These are phyloP conservation scores for Musa acuminata DNA, from an alignment of 176 grass and related monocot species.

Conservation along the genomic window DNA sequence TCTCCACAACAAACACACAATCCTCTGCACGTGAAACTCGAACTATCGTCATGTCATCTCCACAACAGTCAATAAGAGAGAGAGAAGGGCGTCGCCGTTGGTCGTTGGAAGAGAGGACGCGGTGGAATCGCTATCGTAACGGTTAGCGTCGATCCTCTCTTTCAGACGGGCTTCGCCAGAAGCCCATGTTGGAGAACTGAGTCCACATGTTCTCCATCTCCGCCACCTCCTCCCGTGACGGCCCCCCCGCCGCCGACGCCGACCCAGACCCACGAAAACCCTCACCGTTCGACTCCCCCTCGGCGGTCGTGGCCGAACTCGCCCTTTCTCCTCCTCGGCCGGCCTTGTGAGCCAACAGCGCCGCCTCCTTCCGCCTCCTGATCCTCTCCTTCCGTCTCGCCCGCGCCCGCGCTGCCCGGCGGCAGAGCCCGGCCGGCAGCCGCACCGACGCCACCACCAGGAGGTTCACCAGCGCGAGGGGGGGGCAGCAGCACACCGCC, in stretches of 20 bases:
- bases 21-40: no score
- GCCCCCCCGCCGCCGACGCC: not conserved
- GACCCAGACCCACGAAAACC: not conserved
- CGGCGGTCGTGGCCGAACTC: not conserved
- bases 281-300: not conserved
- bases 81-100: no score
- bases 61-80: no score
- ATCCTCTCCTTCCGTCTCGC: not conserved
- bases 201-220: slow-evolving; percentile 18
- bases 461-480: slow-evolving; percentile 7
- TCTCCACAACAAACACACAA: no score
- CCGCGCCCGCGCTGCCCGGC: not conserved
- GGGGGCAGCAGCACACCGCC: slow-evolving; percentile 27
- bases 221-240: not conserved
- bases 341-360: not conserved
- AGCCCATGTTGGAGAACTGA: not conserved
- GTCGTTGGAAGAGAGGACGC: no score
- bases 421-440: slow-evolving; percentile 12
- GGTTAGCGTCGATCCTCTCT: not conserved
- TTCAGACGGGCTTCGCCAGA: slow-evolving; percentile 20
- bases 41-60: no score
- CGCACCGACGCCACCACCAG: slow-evolving; percentile 3
- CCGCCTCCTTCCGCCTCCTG: not conserved
- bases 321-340: not conserved
- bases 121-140: not conserved